phyloP scores from a whole-genome alignment of 2,329 filamentous ascomycete species.

The Fusarium virguliforme region DNA sequence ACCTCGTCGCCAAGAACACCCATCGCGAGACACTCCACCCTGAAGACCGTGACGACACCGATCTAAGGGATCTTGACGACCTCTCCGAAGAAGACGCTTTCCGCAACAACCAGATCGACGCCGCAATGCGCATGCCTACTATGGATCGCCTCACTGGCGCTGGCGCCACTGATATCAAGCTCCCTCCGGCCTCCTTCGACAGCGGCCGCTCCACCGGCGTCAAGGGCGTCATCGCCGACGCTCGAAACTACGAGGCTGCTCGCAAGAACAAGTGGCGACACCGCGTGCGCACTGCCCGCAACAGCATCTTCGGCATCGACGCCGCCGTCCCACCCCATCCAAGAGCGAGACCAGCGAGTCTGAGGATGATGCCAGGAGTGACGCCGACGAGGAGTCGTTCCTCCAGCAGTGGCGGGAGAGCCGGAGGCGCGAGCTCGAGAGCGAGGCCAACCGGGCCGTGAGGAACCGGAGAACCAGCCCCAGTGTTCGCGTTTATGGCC shows the following conservation, averaged over 20 bases:
- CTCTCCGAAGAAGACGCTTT: slow-evolving; percentile 71
- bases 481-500: slow-evolving; percentile 83
- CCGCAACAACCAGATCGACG: slow-evolving; percentile 71
- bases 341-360: slow-evolving; percentile 65
- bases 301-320: slow-evolving; percentile 69
- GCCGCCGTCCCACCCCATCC: slow-evolving; percentile 31
- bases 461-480: slow-evolving; percentile 81
- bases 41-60: slow-evolving; percentile 70
- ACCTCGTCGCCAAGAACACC: slow-evolving; percentile 72
- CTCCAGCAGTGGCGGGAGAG: slow-evolving; percentile 88
- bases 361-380: slow-evolving; percentile 62
- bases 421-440: slow-evolving; percentile 83
- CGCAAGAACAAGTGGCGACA: slow-evolving; percentile 70
- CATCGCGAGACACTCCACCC: slow-evolving; percentile 66
- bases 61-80: slow-evolving; percentile 66
- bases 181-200: slow-evolving; percentile 76
- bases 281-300: slow-evolving; percentile 67
- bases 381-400: slow-evolving; percentile 84
- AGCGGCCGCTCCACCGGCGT: slow-evolving; percentile 83
- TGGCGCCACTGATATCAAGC: slow-evolving; percentile 67
- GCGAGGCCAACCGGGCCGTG: slow-evolving; percentile 68
- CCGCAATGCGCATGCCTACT: slow-evolving; percentile 76
- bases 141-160: slow-evolving; percentile 59
- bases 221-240: slow-evolving; percentile 90
- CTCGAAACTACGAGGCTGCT: slow-evolving; percentile 81